Base-by-base conservation (phyloP, 345 rosid genomes). In the Eucalyptus curtisii region DNA sequence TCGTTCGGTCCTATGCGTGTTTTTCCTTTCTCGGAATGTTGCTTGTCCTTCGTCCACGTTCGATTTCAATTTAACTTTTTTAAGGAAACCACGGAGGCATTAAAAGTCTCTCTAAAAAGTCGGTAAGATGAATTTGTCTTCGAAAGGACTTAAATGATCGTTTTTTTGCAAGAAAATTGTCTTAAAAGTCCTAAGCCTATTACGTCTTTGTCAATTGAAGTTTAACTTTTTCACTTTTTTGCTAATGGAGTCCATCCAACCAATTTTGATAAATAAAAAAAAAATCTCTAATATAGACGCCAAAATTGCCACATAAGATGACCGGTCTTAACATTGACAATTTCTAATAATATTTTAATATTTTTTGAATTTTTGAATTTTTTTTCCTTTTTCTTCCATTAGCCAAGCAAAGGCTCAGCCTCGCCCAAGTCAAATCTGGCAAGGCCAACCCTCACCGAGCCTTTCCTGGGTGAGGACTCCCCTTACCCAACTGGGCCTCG, bases 191-290 rank as follows among this genome's bases (percentile, higher is more conserved):
- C 0, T 52, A 52, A 52, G 8, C 0, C 0, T 52, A 8, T 20
- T 52, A 3, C 0, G 5, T 19, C 20, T 3, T 52, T 52, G 57
- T 0, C 25, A 8, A 52, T 19, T 52, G 0, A 52, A 52, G 20
- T 3, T 1, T 52, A 20, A 52, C 10, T 3, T 20, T 8, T 52
- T 52, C 10, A 52, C 10, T 20, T 52, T 52, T 52, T 52, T 52
- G 2, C 0, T 19, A 19, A 19, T 52, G 10, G 10, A 19, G 0
- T 52, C 10, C 1, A 20, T 52, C 5, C 2, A 0, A 3, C 5
- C 2, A 52, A 52, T 52, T 52, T 52, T 52, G 1, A 42, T 42
- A 42, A n/a, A 52, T 19, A 7, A 3, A 17, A 50, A 50, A 3
- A 52, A 52, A 52, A 1, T 19, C 0, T 22, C 24, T 19, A 52